Evolutionary conservation across 129 eudicot species (phyloP).

Genomic region (Lactuca sativa): DNA sequence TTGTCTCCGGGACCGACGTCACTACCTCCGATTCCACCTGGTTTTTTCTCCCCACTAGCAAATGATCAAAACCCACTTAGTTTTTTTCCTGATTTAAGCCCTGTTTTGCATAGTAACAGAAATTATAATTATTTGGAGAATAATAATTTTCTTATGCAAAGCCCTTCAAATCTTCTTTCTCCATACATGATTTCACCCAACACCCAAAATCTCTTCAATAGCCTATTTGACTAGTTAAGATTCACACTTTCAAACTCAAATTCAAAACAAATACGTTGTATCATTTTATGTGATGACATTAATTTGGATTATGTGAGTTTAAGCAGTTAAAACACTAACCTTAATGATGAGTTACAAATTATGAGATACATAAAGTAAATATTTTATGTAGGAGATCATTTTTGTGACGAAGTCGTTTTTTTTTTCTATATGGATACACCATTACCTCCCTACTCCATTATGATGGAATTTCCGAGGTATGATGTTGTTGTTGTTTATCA

Average conservation of each 20-base stretch:
- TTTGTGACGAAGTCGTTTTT: too few species aligned
- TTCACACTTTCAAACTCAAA: background rate
- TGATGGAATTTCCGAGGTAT: too few species aligned
- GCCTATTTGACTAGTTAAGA: constrained; percentile 46
- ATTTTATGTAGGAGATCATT: too few species aligned
- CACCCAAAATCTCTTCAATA: constrained; percentile 61
- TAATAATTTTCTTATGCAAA: constrained; percentile 40
- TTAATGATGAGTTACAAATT: background rate
- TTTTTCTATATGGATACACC: too few species aligned
- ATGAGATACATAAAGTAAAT: background rate
- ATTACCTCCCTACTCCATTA: too few species aligned
- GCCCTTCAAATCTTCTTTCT: constrained; percentile 69
- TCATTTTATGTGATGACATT: background rate
- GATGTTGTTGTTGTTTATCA: too few species aligned
- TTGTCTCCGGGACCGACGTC: constrained; percentile 81
- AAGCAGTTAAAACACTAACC: too few species aligned
- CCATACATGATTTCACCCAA: constrained; percentile 56
- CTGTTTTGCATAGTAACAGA: constrained; percentile 43
- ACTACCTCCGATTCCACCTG: constrained; percentile 66
- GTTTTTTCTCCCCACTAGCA: constrained; percentile 53
- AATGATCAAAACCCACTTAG: constrained; percentile 24
- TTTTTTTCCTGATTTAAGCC: constrained; percentile 70
- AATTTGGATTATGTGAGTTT: too few species aligned
- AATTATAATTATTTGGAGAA: constrained; percentile 40
- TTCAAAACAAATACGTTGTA: too few species aligned